These are phyloP conservation scores for Pogostemon cablin DNA, from an alignment of 257 asterid genomes.

Conservation along the genomic window DNA sequence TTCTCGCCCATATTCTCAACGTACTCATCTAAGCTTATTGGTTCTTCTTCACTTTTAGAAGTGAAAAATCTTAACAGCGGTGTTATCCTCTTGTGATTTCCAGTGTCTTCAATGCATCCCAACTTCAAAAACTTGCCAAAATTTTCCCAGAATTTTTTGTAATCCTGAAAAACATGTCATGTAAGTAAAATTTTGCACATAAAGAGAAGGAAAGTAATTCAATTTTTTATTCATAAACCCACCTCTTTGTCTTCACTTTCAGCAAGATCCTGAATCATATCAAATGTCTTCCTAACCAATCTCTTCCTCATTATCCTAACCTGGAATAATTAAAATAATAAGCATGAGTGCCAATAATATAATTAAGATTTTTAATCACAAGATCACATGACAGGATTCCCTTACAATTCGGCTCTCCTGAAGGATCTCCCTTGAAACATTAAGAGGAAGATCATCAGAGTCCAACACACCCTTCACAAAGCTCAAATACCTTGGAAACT, in stretches of 20 bases:
- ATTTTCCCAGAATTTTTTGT: slow-evolving; percentile 98
- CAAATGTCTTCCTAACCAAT: slow-evolving; percentile 94
- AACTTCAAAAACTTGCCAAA: slow-evolving; percentile 88
- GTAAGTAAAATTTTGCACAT: not conserved
- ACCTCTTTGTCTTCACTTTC: slow-evolving; percentile 96
- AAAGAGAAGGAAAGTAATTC: not conserved
- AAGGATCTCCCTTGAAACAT: slow-evolving; percentile 96
- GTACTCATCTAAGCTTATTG: slow-evolving; percentile 87
- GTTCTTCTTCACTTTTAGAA: slow-evolving; percentile 89
- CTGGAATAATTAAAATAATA: slow-evolving; percentile 42
- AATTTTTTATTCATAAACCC: not conserved
- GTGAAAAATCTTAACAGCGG: slow-evolving; percentile 86
- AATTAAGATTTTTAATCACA: not conserved
- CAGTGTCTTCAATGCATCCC: slow-evolving; percentile 98
- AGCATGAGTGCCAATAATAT: slow-evolving; percentile 6
- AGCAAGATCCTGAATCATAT: slow-evolving; percentile 98
- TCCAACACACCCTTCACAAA: slow-evolving; percentile 97
- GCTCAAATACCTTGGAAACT: slow-evolving; percentile 99
- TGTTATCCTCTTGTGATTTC: slow-evolving; percentile 86
- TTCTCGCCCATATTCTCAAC: slow-evolving; percentile 95
- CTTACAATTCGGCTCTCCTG: slow-evolving; percentile 99
- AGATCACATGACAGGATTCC: not conserved
- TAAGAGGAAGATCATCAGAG: slow-evolving; percentile 97
- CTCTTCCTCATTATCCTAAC: slow-evolving; percentile 98
- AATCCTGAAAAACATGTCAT: slow-evolving; percentile 58